Percentiles rank a stretch among this genome's conserved stretches.
phyloP scores from a whole-genome alignment of 164 flowering plant species.

The Pachysandra terminalis region DNA sequence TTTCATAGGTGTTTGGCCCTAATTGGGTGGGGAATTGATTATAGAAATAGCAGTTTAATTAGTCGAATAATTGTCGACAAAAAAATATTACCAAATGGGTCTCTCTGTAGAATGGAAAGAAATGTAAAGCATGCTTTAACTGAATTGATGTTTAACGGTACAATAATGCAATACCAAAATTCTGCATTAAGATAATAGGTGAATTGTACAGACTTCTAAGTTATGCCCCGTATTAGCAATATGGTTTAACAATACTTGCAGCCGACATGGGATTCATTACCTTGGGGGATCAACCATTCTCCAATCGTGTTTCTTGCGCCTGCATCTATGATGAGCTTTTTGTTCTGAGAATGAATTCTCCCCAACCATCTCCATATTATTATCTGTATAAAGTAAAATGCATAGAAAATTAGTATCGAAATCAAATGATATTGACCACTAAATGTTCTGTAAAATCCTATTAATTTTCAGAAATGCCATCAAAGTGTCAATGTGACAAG shows the following conservation, averaged over 20 bases:
- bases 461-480: conserved; percentile 1
- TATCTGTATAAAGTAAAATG: conserved; percentile 26
- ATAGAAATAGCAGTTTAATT: too few relatives aligned
- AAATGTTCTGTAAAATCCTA: neutral
- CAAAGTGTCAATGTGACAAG: neutral
- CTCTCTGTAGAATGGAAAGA: too few relatives aligned
- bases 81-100: too few relatives aligned
- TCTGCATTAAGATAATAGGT: neutral
- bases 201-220: neutral
- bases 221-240: neutral
- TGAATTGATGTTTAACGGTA: too few relatives aligned
- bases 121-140: neutral
- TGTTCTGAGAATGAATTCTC: conserved; percentile 68
- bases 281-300: conserved; percentile 45
- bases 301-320: conserved; percentile 82
- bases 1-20: too few relatives aligned
- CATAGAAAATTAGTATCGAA: neutral
- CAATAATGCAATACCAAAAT: neutral
- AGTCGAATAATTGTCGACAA: too few relatives aligned
- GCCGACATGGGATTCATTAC: conserved; percentile 6
- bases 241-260: neutral
- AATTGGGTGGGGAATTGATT: too few relatives aligned
- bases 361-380: conserved; percentile 64
- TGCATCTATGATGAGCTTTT: conserved; percentile 75
- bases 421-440: neutral